Evolutionary conservation across 2,329 filamentous ascomycete species (phyloP).

Genomic region (Ophiocordyceps robertsii): DNA sequence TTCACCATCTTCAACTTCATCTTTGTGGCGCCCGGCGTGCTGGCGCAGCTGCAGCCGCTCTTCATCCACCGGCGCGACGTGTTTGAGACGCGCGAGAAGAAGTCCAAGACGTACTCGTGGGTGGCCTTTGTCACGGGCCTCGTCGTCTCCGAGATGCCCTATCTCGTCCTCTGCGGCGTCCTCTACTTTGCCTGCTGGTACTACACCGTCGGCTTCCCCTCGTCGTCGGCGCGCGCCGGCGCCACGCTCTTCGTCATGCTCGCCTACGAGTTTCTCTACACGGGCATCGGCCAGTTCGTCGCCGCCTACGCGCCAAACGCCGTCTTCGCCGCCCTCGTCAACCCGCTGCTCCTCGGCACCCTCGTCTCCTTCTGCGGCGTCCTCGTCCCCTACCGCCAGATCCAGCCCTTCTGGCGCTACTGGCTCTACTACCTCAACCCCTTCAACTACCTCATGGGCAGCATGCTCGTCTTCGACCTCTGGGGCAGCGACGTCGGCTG

Average conservation of each 20-base stretch:
- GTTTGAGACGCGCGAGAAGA: slow-evolving; percentile 45
- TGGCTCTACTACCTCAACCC: slow-evolving; percentile 52
- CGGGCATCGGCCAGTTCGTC: slow-evolving; percentile 48
- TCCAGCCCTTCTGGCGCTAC: slow-evolving; percentile 54
- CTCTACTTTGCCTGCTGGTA: slow-evolving; percentile 44
- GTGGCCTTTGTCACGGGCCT: slow-evolving; percentile 42
- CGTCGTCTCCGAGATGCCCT: slow-evolving; percentile 33
- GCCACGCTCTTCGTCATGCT: slow-evolving; percentile 40
- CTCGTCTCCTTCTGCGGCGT: slow-evolving; percentile 64
- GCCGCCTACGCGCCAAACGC: slow-evolving; percentile 49
- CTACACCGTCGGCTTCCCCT: slow-evolving; percentile 39
- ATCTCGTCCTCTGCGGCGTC: slow-evolving; percentile 27
- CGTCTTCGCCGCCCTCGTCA: slow-evolving; percentile 43
- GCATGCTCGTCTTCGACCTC: slow-evolving; percentile 36
- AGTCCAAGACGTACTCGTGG: slow-evolving; percentile 49
- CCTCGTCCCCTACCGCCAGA: slow-evolving; percentile 49
- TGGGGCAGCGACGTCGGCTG: slow-evolving; percentile 35
- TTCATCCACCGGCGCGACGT: slow-evolving; percentile 44
- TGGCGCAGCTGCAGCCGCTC: slow-evolving; percentile 45
- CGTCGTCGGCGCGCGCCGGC: slow-evolving; percentile 30
- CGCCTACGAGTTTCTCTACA: slow-evolving; percentile 47
- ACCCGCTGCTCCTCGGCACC: slow-evolving; percentile 40
- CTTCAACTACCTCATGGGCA: slow-evolving; percentile 47
- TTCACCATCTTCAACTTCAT: slow-evolving; percentile 52
- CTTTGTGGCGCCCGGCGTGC: slow-evolving; percentile 44